Conservation (phyloP, 2,329 filamentous ascomycete species). For the Lasiodiplodia sp. region DNA sequence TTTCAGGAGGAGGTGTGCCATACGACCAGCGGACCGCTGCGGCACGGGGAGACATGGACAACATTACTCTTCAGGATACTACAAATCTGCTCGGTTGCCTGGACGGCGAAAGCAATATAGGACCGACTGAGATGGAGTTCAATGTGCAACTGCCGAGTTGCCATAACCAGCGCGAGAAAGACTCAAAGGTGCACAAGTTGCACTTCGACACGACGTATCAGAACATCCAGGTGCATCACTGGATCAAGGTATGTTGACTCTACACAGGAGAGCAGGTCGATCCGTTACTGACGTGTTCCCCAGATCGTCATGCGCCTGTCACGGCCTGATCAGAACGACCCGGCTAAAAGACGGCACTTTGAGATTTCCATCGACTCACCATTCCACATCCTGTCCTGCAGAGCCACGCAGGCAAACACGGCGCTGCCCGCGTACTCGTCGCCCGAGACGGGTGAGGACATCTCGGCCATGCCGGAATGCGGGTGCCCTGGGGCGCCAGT, state of each 20-base stretch:
- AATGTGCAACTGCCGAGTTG: slow-evolving; percentile 92
- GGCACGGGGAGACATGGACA: slow-evolving; percentile 57
- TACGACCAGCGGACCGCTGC: slow-evolving; percentile 66
- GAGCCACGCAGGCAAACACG: slow-evolving; percentile 90
- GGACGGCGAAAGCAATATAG: slow-evolving; percentile 77
- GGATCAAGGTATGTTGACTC: slow-evolving; percentile 79
- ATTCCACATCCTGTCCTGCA: slow-evolving; percentile 91
- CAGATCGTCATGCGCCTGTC: slow-evolving; percentile 93
- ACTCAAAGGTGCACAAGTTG: slow-evolving; percentile 71
- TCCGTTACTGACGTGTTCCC: slow-evolving; percentile 9
- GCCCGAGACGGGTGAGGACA: slow-evolving; percentile 50
- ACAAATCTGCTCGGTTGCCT: slow-evolving; percentile 83
- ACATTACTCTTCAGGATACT: slow-evolving; percentile 61
- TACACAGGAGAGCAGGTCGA: neutral
- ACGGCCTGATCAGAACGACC: slow-evolving; percentile 79
- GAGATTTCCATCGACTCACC: slow-evolving; percentile 97
- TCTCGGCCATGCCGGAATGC: slow-evolving; percentile 59
- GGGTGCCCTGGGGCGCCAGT: slow-evolving; percentile 71
- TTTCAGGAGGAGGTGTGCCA: slow-evolving; percentile 81
- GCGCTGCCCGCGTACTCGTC: slow-evolving; percentile 80
- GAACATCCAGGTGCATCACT: slow-evolving; percentile 92
- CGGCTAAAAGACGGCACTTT: slow-evolving; percentile 83
- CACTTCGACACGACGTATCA: slow-evolving; percentile 94
- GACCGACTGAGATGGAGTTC: slow-evolving; percentile 92
- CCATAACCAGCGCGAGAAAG: slow-evolving; percentile 78